Base-by-base conservation (phyloP, 2,329 filamentous ascomycete genomes). In the Sphaerulina populicola region DNA sequence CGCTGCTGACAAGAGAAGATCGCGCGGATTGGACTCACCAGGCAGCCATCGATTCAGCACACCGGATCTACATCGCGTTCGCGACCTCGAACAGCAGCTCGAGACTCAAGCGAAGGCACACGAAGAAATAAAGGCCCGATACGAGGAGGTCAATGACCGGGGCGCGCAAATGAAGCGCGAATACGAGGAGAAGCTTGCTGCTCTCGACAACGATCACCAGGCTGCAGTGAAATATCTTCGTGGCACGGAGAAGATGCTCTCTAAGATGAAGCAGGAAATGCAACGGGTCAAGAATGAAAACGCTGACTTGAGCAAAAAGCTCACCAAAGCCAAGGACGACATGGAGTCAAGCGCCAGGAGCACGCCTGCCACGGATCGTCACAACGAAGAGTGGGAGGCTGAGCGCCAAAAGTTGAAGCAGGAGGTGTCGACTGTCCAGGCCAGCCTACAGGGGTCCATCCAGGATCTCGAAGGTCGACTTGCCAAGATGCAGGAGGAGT, bases 191-290 rank as follows among this genome's bases (percentile, higher is more conserved):
- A 96, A 96, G 69, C 77, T 98, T 47, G 81, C 88, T 53, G 90
- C 95, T 66, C 81, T 98, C 30, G 90, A 97, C 71, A 94, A 90
- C 66, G 93, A 98, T 68, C 96, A 98, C 67, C 89, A 96, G 69
- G 95, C 93, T 38, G 91, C 93, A 12, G 90, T 97, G 44, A 93
- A 96, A 69, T 98, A 98, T 65, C 88, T 98, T 60, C 94, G 95
- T 70, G 93, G 93, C 52, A 97, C 93, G 1, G 93, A 98, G 71
- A 97, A 96, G 78, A 96, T 98, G 89, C 80, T 98, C 44, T 90
- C 93, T 70, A 91, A 94, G 69, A 91, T 98, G 77, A 97, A 97
- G 74, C 89, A 96, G 64, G 93, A 98, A 71, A 77, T 98, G n/a
- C 78, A 85, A 49, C 87, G 89, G 52, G 93, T 94, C 72, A 97